Conservation (phyloP, 495 filamentous ascomycete species). For the Daldinia decipiens region DNA sequence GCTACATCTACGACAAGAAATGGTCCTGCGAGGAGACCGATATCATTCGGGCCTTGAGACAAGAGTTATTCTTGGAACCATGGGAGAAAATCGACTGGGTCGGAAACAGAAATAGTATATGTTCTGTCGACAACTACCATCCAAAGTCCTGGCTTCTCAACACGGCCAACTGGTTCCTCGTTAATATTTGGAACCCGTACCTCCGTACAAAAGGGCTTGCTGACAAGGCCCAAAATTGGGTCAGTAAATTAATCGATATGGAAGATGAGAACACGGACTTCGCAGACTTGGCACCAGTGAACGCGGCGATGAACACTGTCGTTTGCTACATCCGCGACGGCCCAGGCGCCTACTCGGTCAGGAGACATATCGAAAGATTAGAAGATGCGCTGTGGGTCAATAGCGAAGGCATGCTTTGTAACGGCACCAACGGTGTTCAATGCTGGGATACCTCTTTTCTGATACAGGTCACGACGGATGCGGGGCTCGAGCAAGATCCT, state of each 20-base stretch:
- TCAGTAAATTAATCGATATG: constrained; percentile 75
- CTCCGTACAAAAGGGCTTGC: constrained; percentile 68
- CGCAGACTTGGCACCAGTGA: constrained; percentile 88
- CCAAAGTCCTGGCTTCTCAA: constrained; percentile 88
- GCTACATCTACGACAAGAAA: constrained; percentile 83
- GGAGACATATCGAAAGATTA: constrained; percentile 79
- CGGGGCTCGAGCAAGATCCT: constrained; percentile 78
- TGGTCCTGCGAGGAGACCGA: constrained; percentile 78
- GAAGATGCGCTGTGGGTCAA: constrained; percentile 94
- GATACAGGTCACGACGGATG: constrained; percentile 82
- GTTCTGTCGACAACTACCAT: constrained; percentile 85
- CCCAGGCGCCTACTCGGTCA: constrained; percentile 76
- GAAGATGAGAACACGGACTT: constrained; percentile 94
- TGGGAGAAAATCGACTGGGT: constrained; percentile 82
- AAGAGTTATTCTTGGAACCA: constrained; percentile 86
- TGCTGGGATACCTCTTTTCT: constrained; percentile 94
- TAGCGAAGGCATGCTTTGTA: constrained; percentile 88
- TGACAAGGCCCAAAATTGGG: constrained; percentile 77
- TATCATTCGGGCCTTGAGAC: constrained; percentile 73
- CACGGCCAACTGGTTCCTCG: constrained; percentile 75
- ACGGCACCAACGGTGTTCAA: constrained; percentile 97
- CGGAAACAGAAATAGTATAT: constrained; percentile 83
- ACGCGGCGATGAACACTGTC: constrained; percentile 85
- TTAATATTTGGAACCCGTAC: constrained; percentile 80
- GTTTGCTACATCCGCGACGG: constrained; percentile 86